Base-by-base conservation (phyloP, 1,139 yeast species). In the Geotrichum carabidarum region DNA sequence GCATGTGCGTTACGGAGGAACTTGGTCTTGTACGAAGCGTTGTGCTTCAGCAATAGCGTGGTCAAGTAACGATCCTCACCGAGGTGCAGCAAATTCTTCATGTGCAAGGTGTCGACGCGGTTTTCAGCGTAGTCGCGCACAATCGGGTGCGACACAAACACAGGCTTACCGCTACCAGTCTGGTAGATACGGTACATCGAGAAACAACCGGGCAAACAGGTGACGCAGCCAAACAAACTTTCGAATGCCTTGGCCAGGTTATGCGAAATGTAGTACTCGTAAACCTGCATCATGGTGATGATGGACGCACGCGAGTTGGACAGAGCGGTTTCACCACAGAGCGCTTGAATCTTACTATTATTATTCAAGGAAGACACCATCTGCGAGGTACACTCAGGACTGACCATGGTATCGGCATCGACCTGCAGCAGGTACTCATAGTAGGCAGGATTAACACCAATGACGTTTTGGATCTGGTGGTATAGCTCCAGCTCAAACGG, bases 131-230 rank as follows among this genome's bases (percentile, higher is more conserved):
- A 73, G 17, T 67, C 71, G 27, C 69, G 68, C 7, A 73, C 69
- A 53, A 73, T 65, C 4, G 74, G 66, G 51, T 71, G 70, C 48
- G 73, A 64, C 14, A 73, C 72, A 57, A 74, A 72, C 48, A 73
- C 57, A 1, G 77, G 77, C 54, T 69, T 66, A 17, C 72, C 74
- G 2, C 68, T 61, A n/a, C 65, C 68, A 5, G 71, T 65, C 34
- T 69, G 71, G 52, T 61, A 70, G 37, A 73, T 56, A 15, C 77
- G 64, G 58, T 71, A 73, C 64, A 73, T 66, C 8, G 73, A 58
- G 66, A 73, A 73, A 62, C 77, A 73, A 37, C 77, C 77, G 4
- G 77, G 77, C 42, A 73, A 62, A 65, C 77, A 73, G 4, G 77
- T 73, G 12, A 73, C 77, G 18, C 70, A 62, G 8, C 77, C 77